Evolutionary conservation across 2,329 filamentous ascomycete genomes (phyloP).

Genomic region (Bipolaris oryzae): DNA sequence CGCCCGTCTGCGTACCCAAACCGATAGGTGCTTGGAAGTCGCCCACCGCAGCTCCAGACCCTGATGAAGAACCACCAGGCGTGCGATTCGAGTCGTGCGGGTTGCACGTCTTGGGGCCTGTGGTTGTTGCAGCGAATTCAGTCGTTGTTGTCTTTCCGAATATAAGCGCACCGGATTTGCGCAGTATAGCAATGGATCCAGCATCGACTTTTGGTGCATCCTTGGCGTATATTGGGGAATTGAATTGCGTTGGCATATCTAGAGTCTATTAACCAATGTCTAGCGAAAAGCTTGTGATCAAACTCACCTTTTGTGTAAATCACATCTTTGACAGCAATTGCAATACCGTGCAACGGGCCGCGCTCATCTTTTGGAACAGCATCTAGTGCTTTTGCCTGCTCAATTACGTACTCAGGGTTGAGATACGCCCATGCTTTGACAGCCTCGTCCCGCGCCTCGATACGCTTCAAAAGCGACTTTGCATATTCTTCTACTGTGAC

Average conservation of each 20-base stretch:
- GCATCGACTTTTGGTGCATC: constrained; percentile 58
- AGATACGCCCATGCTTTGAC: constrained; percentile 44
- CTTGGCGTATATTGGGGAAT: constrained; percentile 61
- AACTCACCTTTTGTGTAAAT: constrained; percentile 54
- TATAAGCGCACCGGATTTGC: constrained; percentile 63
- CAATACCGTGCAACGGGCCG: constrained; percentile 63
- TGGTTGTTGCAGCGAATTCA: constrained; percentile 65
- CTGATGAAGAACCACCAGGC: constrained; percentile 71
- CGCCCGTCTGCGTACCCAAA: constrained; percentile 70
- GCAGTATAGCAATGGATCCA: constrained; percentile 58
- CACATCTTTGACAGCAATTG: constrained; percentile 66
- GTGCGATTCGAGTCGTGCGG: constrained; percentile 61
- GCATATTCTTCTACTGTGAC: constrained; percentile 39
- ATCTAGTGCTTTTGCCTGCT: constrained; percentile 60
- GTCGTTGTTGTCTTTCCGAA: constrained; percentile 65
- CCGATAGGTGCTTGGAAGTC: constrained; percentile 67
- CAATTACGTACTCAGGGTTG: constrained; percentile 50
- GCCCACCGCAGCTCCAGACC: constrained; percentile 69
- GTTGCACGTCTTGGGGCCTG: constrained; percentile 63
- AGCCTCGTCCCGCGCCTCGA: constrained; percentile 30
- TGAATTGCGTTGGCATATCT: constrained; percentile 64
- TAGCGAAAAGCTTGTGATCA: no score
- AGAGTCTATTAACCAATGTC: not conserved
- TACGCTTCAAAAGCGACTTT: constrained; percentile 36
- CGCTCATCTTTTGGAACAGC: constrained; percentile 54